Conservation (phyloP, 2,329 filamentous ascomycete species). For the Penicillium corylophilum region DNA sequence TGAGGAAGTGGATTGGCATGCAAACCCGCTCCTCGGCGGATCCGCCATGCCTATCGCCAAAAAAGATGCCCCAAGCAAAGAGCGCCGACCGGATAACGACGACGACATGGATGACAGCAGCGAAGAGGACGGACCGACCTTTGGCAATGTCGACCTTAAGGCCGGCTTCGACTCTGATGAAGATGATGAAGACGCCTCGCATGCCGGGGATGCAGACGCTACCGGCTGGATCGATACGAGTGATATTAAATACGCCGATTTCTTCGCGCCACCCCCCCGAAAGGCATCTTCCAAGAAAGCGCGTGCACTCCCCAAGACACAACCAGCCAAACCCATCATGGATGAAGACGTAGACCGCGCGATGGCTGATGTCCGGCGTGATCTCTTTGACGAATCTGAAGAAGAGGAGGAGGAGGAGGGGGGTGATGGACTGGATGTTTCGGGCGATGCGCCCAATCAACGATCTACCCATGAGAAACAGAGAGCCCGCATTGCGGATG, state of each 20-base stretch:
- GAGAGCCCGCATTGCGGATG: conserved; percentile 80
- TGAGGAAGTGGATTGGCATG: conserved; percentile 87
- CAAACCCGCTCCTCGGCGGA: conserved; percentile 63
- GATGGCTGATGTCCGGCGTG: conserved; percentile 82
- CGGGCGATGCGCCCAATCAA: conserved; percentile 33
- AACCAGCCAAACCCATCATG: conserved; percentile 46
- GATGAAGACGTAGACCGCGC: conserved; percentile 74
- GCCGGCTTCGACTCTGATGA: conserved; percentile 64
- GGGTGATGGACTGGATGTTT: conserved; percentile 67
- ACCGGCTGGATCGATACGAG: conserved; percentile 73
- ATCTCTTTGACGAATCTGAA: conserved; percentile 75
- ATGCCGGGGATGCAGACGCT: conserved; percentile 57
- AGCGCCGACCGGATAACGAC: conserved; percentile 39
- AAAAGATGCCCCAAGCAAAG: conserved; percentile 12
- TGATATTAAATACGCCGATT: conserved; percentile 86
- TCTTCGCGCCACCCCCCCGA: conserved; percentile 80
- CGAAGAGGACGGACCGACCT: conserved; percentile 76
- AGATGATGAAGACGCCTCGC: conserved; percentile 62
- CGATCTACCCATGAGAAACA: conserved; percentile 79
- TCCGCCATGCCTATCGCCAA: conserved; percentile 9
- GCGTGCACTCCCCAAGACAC: conserved; percentile 56
- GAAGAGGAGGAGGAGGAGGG: conserved; percentile 59
- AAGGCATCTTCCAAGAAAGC: conserved; percentile 62
- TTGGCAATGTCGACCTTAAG: conserved; percentile 74
- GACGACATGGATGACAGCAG: conserved; percentile 49